Evolutionary conservation across 768 basidiomycete species (phyloP), one percentile per base, ranked within the genome.

Genomic region (Artomyces pyxidatus): DNA sequence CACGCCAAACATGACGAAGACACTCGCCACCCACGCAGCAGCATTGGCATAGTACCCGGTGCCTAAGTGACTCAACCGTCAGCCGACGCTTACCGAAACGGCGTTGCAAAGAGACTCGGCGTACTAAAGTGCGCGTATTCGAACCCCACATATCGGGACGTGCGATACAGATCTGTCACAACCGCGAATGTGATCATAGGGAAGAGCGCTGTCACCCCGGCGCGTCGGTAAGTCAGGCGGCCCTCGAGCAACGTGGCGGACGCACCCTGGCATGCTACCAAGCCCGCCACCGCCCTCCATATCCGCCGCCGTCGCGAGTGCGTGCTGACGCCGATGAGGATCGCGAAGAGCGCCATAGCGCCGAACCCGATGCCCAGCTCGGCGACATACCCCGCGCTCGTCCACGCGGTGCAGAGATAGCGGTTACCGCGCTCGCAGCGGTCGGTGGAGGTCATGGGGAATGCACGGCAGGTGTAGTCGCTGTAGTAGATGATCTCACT

Each of bases 281-380:
- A 63, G 14, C 76, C 78, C 7, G 83, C 84, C 1, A 83, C 81
- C 1, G 77, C 81, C 60, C 75, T 78, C 87, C 87, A 89, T 27
- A 88, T 81, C 54, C 87, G 76, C 50, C 85, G 71, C 55, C 87
- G 71, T 44, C 86, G 71, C 14, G 85, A 85, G 58, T 79, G 79
- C 0, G 87, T 87, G 59, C 75, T 85, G 17, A 86, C 72, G 3
- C 87, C 86, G 49, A 88, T 71, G 37, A 81, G 59, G 42, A 89
- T 71, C 7, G 83, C 68, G 0, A 72, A 58, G 30, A 85, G 64
- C 3, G 83, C 76, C 23, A 80, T 65, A 41, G 68, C 72, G 7
- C 76, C 81, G 61, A 84, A 83, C 3, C 85, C 81, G 27, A 80
- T 71, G 38, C 76, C 76, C 9, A 88, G 63, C 60, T 84, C 76